Base-by-base conservation (phyloP, 2,329 filamentous ascomycete genomes). In the Ophiostoma himal-ulmi region DNA sequence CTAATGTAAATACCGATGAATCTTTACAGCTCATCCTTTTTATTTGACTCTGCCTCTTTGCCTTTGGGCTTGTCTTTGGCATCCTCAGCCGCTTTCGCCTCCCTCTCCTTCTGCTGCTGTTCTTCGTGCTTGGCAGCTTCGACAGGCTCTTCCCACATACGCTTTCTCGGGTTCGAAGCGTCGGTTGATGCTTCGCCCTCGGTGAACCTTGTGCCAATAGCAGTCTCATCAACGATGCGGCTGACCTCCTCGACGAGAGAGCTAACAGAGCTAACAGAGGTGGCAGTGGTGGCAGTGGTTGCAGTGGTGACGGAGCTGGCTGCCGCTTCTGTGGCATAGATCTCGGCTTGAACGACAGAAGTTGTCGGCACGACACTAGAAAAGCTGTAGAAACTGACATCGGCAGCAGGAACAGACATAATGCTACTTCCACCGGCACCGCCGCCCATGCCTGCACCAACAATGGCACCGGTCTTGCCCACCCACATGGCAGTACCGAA, bases 91-190 rank as follows among this genome's bases (percentile, higher is more conserved):
- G 44, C 44, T 26, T 64, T 22, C 1, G 67, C 67, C 2, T 60
- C 68, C 37, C 39, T 36, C 30, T 71, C 70, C 52, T 69, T 67
- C 5, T 36, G 70, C 39, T 68, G 57, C 67, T 70, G 70, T 20
- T 69, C 70, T 20, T 70, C 74, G 10, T 74, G 48, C 70, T 73
- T 74, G 39, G 70, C 72, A 1, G 57, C 74, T 68, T 74, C 75
- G 8, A 73, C 72, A 14, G 74, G 71, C 71, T 85, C 85, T 73
- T 88, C 86, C 81, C 86, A 87, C 79, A 84, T 84, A 79, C 86
- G 84, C 80, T 89, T 89, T 81, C 84, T 88, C 7, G 85, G 85
- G 76, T 89, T 89, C 37, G 77, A 75, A 36, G 73, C 73, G 77
- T 79, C 73, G 75, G 52, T 60, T 14, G 44, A 13, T 20, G 39